phyloP scores from a whole-genome alignment of 2,329 filamentous ascomycete genomes.

The Chaetothyriales sp. region DNA sequence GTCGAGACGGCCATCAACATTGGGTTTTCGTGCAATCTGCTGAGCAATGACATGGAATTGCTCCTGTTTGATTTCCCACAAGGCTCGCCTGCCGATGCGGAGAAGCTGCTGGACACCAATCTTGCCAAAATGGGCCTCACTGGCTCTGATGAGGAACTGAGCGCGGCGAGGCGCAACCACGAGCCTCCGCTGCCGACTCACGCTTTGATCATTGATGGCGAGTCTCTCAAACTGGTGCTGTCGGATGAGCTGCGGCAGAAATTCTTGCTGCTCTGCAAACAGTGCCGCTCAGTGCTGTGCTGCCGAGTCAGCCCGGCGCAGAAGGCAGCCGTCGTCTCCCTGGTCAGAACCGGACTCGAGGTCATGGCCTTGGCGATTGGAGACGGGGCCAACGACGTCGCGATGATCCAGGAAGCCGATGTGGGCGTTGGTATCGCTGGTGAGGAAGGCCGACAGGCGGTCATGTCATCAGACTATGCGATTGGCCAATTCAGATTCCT shows the following conservation, averaged over 20 bases:
- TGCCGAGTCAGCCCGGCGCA: slow-evolving; percentile 94
- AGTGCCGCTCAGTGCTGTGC: slow-evolving; percentile 90
- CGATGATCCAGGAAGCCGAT: slow-evolving; percentile 95
- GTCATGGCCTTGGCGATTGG: slow-evolving; percentile 92
- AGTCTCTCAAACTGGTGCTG: slow-evolving; percentile 76
- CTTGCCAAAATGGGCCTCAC: slow-evolving; percentile 60
- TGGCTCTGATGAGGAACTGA: slow-evolving; percentile 73
- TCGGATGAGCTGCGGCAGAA: slow-evolving; percentile 73
- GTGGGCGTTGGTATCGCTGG: slow-evolving; percentile 94
- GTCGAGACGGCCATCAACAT: slow-evolving; percentile 99
- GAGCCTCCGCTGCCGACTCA: slow-evolving; percentile 76
- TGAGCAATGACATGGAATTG: slow-evolving; percentile 96
- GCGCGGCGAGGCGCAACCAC: slow-evolving; percentile 64
- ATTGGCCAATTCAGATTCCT: slow-evolving; percentile 89
- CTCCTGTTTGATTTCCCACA: slow-evolving; percentile 78
- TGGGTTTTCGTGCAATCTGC: slow-evolving; percentile 92
- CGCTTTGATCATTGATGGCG: slow-evolving; percentile 86
- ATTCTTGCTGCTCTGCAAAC: slow-evolving; percentile 88
- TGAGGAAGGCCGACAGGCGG: slow-evolving; percentile 79
- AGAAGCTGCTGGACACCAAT: slow-evolving; percentile 58
- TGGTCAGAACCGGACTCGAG: slow-evolving; percentile 89
- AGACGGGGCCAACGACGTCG: slow-evolving; percentile 88
- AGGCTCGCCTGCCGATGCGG: slow-evolving; percentile 47
- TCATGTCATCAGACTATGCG: slow-evolving; percentile 92
- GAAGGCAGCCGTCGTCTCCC: slow-evolving; percentile 88